A percentile compares a stretch with the other conserved stretches of the same genome.
Evolutionary conservation across 2,329 filamentous ascomycete species (phyloP).

Genomic region (Penicillium paneum): DNA sequence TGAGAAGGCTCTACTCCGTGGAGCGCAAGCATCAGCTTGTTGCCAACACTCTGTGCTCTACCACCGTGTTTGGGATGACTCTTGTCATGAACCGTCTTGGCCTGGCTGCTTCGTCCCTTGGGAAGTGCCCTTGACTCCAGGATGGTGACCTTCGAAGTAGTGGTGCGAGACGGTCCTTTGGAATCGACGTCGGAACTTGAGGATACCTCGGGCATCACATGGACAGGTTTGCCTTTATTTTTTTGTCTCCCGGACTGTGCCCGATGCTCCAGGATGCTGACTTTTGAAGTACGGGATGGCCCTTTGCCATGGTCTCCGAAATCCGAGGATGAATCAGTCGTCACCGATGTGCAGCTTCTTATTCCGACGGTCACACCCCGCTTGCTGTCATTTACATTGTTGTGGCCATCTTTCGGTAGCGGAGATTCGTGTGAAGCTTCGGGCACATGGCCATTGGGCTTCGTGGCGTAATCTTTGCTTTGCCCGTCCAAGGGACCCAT

Average conservation of each 20-base stretch:
- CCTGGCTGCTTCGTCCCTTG: neutral
- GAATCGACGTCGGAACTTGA: neutral
- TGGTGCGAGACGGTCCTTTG: neutral
- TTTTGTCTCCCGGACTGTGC: neutral
- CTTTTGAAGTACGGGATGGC: neutral
- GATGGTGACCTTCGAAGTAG: conserved; percentile 2
- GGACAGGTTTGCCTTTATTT: neutral
- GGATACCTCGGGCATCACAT: neutral
- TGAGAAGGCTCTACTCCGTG: neutral
- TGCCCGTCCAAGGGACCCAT: neutral
- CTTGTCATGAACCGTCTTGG: neutral
- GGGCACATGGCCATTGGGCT: neutral
- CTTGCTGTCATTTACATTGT: neutral
- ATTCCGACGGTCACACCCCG: conserved; percentile 6
- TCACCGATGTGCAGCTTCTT: conserved; percentile 9
- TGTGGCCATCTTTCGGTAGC: neutral
- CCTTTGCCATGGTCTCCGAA: neutral
- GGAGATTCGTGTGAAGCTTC: neutral
- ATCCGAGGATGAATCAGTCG: neutral
- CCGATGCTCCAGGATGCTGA: conserved; percentile 5
- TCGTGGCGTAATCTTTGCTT: neutral
- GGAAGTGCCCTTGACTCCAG: neutral
- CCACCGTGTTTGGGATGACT: neutral
- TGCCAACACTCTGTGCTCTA: conserved; percentile 5
- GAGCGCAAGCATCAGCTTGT: conserved; percentile 8